Percentiles rank a stretch among this genome's conserved stretches.
These are phyloP conservation scores for Globisporangium nunn DNA, from an alignment of 352 stramenopile genomes.

Conservation along the genomic window DNA sequence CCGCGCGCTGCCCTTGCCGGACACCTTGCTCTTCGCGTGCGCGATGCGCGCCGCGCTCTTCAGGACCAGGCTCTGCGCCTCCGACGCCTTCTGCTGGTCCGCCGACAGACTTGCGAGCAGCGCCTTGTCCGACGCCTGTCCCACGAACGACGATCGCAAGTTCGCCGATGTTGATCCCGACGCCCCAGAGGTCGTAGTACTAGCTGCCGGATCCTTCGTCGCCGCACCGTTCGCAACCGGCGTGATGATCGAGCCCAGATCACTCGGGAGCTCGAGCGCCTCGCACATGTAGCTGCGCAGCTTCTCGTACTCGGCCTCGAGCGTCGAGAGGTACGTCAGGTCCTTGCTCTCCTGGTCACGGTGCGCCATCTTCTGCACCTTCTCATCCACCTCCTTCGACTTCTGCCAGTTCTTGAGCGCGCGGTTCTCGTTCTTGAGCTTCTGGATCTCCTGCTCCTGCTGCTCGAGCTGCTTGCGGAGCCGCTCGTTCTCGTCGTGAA, in stretches of 20 bases:
- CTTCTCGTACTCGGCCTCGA: conserved; percentile 83
- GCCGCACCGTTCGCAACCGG: conserved; percentile 8
- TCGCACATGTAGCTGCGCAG: conserved; percentile 76
- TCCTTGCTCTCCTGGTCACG: conserved; percentile 84
- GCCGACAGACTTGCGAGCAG: conserved; percentile 12
- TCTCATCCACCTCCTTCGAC: conserved; percentile 82
- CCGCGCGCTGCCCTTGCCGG: conserved; percentile 66
- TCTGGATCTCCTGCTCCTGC: conserved; percentile 68
- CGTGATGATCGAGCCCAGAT: conserved; percentile 21
- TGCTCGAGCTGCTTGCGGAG: conserved; percentile 66
- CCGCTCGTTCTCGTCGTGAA: conserved; percentile 79
- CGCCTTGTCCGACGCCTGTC: conserved; percentile 11
- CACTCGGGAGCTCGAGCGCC: conserved; percentile 58
- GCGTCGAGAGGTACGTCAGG: conserved; percentile 66
- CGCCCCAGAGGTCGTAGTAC: neutral
- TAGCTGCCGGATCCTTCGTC: neutral
- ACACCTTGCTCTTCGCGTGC: conserved; percentile 65
- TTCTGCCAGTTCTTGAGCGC: conserved; percentile 82
- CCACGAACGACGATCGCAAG: conserved; percentile 10
- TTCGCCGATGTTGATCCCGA: neutral
- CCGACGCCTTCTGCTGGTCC: conserved; percentile 42
- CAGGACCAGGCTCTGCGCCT: conserved; percentile 61
- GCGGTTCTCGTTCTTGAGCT: conserved; percentile 71
- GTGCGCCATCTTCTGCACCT: conserved; percentile 81
- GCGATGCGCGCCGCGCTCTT: conserved; percentile 62